Conservation (phyloP, 495 filamentous ascomycete genomes). For the Xylaria cubensis region DNA sequence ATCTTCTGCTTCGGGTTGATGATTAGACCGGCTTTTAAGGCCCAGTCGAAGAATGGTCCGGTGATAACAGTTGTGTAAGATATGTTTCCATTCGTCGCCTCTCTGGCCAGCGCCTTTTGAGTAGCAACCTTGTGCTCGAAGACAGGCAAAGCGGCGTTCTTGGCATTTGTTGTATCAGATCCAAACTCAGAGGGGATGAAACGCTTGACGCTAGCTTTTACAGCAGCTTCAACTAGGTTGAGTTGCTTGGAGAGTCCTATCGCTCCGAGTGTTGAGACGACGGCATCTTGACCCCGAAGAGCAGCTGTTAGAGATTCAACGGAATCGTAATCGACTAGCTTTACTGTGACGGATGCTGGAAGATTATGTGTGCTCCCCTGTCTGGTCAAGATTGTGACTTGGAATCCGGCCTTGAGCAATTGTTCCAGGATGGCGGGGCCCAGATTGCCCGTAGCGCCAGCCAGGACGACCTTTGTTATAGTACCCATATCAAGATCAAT, state of each 20-base stretch:
- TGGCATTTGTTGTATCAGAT: conserved; percentile 37
- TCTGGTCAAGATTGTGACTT: conserved; percentile 63
- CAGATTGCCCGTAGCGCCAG: conserved; percentile 61
- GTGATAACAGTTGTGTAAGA: conserved; percentile 53
- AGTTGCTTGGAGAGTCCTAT: conserved; percentile 48
- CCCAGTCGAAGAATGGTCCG: conserved; percentile 52
- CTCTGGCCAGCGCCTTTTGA: conserved; percentile 47
- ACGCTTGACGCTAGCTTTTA: conserved; percentile 59
- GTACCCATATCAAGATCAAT: conserved; percentile 40
- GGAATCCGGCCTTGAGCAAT: conserved; percentile 58
- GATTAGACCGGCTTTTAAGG: conserved; percentile 45
- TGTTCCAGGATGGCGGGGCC: conserved; percentile 58
- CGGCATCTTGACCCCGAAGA: conserved; percentile 59
- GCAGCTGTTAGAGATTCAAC: conserved; percentile 55
- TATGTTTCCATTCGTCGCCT: conserved; percentile 42
- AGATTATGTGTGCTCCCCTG: conserved; percentile 43
- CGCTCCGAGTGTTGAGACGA: conserved; percentile 55
- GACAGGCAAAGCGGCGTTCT: conserved; percentile 45
- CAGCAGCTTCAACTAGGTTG: conserved; percentile 62
- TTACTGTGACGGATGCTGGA: conserved; percentile 49
- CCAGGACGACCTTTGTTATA: conserved; percentile 57
- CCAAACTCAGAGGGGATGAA: conserved; percentile 70
- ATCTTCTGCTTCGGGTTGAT: conserved; percentile 47
- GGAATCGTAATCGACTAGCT: conserved; percentile 60
- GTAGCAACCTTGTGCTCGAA: conserved; percentile 51